Percentiles rank a stretch among this genome's conserved stretches.
Evolutionary conservation across 2,329 filamentous ascomycete genomes (phyloP).

Genomic region (Fusarium liriodendri): DNA sequence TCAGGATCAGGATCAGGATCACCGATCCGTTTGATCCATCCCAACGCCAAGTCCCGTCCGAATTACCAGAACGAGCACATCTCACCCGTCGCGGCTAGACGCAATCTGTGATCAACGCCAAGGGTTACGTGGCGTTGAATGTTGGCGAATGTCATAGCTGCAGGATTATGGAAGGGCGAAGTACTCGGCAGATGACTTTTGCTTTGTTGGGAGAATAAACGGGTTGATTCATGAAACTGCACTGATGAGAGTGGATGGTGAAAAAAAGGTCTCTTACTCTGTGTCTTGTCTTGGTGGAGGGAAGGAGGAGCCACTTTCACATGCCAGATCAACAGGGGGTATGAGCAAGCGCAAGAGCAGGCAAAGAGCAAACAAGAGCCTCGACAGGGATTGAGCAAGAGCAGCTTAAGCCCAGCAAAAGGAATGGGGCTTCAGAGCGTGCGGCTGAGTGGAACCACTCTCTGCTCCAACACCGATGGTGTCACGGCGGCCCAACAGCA

Average conservation of each 20-base stretch:
- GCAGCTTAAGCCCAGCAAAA: conserved; percentile 15
- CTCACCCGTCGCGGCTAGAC: conserved; percentile 7
- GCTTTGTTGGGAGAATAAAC: conserved; percentile 28
- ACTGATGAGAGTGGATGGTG: neutral
- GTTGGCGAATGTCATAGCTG: conserved; percentile 15
- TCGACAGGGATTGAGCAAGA: neutral
- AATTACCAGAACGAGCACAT: conserved; percentile 17
- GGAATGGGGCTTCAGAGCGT: conserved; percentile 25
- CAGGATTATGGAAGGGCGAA: neutral
- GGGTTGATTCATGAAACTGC: conserved; percentile 10
- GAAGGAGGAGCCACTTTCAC: conserved; percentile 42
- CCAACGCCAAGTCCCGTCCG: neutral
- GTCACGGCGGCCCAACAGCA: conserved; percentile 38
- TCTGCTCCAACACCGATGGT: conserved; percentile 32
- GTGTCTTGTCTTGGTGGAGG: conserved; percentile 7
- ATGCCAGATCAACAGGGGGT: conserved; percentile 41
- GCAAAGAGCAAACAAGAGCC: neutral
- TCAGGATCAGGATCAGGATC: conserved; percentile 18
- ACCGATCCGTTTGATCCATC: conserved; percentile 4
- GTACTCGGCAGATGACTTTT: neutral
- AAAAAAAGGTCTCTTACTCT: conserved; percentile 4
- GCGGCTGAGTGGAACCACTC: conserved; percentile 41
- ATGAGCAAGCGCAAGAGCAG: neutral
- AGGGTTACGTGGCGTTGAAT: conserved; percentile 22
- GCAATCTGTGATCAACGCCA: conserved; percentile 23